A percentile compares a stretch with the other conserved stretches of the same genome.
Conservation (phyloP, 805 yeast genomes). For the Lipomyces starkeyi region DNA sequence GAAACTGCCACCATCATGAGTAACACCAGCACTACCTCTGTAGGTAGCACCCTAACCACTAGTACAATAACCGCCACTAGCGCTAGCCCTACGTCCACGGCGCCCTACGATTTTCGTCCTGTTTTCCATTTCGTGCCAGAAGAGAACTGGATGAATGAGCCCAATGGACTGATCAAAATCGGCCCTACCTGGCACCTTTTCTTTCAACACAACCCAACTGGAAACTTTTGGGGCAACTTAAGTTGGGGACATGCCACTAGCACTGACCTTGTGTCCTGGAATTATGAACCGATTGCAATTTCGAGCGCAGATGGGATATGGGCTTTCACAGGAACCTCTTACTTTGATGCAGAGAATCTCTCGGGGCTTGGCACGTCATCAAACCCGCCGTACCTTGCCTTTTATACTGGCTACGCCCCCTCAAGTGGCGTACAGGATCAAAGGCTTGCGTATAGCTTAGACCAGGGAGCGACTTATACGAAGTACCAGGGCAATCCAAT, state of each 20-base stretch:
- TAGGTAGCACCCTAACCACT: no score
- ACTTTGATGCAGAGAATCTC: conserved; percentile 49
- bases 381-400: conserved; percentile 8
- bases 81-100: no score
- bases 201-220: conserved; percentile 51
- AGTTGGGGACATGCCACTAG: conserved; percentile 55
- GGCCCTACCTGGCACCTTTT: conserved; percentile 48
- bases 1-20: no score
- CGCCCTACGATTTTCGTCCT: conserved; percentile 10
- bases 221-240: conserved; percentile 47
- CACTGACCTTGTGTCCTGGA: conserved; percentile 48
- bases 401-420: not conserved
- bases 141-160: conserved; percentile 53
- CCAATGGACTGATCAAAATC: conserved; percentile 52
- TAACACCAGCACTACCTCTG: no score
- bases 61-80: no score
- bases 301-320: conserved; percentile 38
- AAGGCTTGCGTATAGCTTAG: conserved; percentile 5
- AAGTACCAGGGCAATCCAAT: conserved; percentile 7
- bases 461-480: conserved; percentile 6
- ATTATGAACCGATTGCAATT: conserved; percentile 47
- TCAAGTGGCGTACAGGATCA: conserved; percentile 9
- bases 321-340: conserved; percentile 35
- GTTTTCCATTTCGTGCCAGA: conserved; percentile 48
- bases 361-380: conserved; percentile 42